Evolutionary conservation across 768 basidiomycete genomes (phyloP), one percentile per base, ranked within the genome.

Genomic region (Collybia nuda): DNA sequence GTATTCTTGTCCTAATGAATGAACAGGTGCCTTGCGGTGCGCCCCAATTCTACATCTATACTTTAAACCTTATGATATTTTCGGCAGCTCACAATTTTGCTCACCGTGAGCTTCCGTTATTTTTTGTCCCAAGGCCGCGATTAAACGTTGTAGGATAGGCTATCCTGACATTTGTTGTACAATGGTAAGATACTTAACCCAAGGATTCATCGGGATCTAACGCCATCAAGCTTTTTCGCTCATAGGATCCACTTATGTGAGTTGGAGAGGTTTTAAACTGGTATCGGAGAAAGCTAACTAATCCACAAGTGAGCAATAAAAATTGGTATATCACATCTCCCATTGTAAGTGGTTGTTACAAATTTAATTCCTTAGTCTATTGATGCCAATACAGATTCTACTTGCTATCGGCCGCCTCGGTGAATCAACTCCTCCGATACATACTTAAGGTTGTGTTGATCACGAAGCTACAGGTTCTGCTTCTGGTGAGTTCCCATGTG

Each of bases 111-210:
- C 47, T 2, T 26, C 24, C 7, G n/a, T 37, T 12, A 23, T 8
- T 32, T 35, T 14, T 28, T 15, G 38, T 23, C 26, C 17, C 14
- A 19, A 18, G 35, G 9, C 7, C 0, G 9, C 35, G 17, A 8
- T 14, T 19, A 37, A 18, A 21, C 4, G 3, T 2, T 28, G 8
- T 21, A 11, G 32, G 1, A 37, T 36, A 60, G 59, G 64, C 61
- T 11, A 54, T 67, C 17, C 57, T 65, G 40, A 67, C 66, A 0
- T 59, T 62, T 48, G 32, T 62, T 40, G 66, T 66, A 23, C 66
- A 67, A 42, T 61, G 56, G 63, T 65, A 32, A 32, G 62, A 1
- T n/a, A 8, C 23, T 37, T 37, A 22, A 40, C 21, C 32, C 12
- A 19, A 6, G 15, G 22, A 24, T 28, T 32, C 17, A 17, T 37